Percentiles rank a stretch among this genome's conserved stretches.
Conservation (phyloP, 306 rosid species). For the Vicia sativa region DNA sequence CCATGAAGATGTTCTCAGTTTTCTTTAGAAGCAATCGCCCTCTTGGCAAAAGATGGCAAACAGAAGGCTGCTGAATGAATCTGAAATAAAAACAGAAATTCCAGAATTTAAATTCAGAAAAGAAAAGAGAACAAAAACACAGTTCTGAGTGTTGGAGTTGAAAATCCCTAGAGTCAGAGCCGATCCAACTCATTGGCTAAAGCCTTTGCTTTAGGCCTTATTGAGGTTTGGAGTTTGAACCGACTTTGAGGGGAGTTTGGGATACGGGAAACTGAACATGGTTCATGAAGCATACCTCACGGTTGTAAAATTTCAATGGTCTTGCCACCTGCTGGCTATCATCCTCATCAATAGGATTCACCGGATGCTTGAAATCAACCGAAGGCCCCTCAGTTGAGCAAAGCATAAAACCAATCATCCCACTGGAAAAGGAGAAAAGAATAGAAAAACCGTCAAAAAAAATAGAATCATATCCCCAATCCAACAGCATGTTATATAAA, state of each 20-base stretch:
- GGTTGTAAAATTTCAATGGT: conserved; percentile 88
- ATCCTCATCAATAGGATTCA: conserved; percentile 63
- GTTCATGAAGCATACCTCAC: conserved; percentile 63
- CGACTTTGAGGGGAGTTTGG: not conserved
- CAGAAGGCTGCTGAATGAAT: conserved; percentile 95
- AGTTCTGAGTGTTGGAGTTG: not conserved
- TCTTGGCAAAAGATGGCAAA: conserved; percentile 92
- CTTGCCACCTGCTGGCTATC: conserved; percentile 45
- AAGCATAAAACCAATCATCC: conserved; percentile 99
- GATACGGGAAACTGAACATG: not conserved
- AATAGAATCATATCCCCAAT: not conserved
- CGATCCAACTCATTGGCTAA: not conserved
- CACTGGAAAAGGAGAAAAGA: conserved; percentile 59
- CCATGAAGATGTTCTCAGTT: conserved; percentile 45
- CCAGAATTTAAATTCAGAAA: not conserved
- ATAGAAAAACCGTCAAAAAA: conserved; percentile 35
- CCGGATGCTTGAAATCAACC: conserved; percentile 95
- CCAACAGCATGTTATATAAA: not conserved
- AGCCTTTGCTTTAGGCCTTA: not conserved
- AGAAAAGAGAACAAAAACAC: not conserved
- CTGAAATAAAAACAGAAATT: conserved; percentile 48
- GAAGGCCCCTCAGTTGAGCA: conserved; percentile 94
- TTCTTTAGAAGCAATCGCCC: conserved; percentile 64
- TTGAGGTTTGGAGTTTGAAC: not conserved
- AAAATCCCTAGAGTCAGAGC: not conserved